Evolutionary conservation across 805 yeast species (phyloP), one percentile per base, ranked within the genome.

Genomic region (Tetrapisispora arboricola): DNA sequence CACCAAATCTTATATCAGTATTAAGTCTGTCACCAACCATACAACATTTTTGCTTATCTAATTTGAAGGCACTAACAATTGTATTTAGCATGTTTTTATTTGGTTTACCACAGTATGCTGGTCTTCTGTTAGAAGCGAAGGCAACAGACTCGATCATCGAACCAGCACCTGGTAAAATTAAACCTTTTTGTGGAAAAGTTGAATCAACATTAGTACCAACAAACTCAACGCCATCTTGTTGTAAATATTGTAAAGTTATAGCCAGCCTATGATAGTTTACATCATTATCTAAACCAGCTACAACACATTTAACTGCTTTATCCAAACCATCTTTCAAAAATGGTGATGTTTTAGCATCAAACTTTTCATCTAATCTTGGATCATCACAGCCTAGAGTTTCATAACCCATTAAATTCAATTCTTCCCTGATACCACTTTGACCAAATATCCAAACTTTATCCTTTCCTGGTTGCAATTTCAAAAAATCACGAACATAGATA

Each of bases 1-100:
- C 70, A 33, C 97, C 98, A 61, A 92, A 92, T 55, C 73, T 75
- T 79, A 92, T 90, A 55, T 92, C 98, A 0, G 98, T 92, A 60
- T 92, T 90, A 44, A 92, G 68, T 49, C 98, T 72, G 59, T 92
- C 98, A 17, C 98, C 98, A 43, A 92, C 76, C 97, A 92, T 92
- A 49, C 90, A 72, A 11, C 94, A 80, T 43, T 75, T 71, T 3
- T 64, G 48, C 39, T 76, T 74, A 39, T 77, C 77, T 26, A 76
- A 66, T 16, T 72, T 61, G 47, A 68, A 72, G 27, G 78, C 76
- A 3, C 83, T 83, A 46, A 79, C 75, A 57, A 92, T 84, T 17
- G 94, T 80, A 55, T 85, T 84, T 80, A 92, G 74, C 96, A 92
- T 88, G 41, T 80, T 79, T 49, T 74, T 77, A 42, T 80, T 78